These are phyloP conservation scores for Coniophora puteana DNA, from an alignment of 1,284 basidiomycete species.

Conservation along the genomic window DNA sequence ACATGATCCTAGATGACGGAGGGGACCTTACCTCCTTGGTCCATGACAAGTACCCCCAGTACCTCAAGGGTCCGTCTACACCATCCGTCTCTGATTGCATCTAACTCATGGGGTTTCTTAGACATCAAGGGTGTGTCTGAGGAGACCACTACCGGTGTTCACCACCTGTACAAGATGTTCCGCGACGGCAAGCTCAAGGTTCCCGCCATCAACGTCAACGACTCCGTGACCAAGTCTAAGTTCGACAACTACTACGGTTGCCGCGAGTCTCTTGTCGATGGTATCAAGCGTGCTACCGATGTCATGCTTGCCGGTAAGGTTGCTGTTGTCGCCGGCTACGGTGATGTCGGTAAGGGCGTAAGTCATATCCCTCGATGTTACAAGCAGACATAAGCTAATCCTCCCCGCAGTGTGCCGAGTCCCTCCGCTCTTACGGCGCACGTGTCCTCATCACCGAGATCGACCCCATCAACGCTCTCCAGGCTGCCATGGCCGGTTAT, in stretches of 20 bases:
- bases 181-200: conserved; percentile 95
- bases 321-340: conserved; percentile 97
- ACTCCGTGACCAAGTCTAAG: conserved; percentile 99
- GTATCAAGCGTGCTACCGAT: conserved; percentile 99
- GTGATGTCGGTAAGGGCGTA: conserved; percentile 99
- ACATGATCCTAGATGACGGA: conserved; percentile 99
- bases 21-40: conserved; percentile 96
- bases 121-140: conserved; percentile 94
- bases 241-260: conserved; percentile 97
- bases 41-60: conserved; percentile 95
- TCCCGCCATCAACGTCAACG: conserved; percentile 99
- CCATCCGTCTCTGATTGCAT: neutral
- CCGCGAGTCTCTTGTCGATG: conserved; percentile 99
- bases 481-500: conserved; percentile 99
- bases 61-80: conserved; percentile 57
- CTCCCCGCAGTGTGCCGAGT: conserved; percentile 95
- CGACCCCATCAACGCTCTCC: conserved; percentile 99
- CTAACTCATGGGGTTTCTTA: conserved; percentile 23
- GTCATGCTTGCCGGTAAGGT: conserved; percentile 99
- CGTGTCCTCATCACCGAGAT: conserved; percentile 98
- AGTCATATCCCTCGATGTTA: conserved; percentile 31
- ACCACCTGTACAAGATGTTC: conserved; percentile 98
- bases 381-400: conserved; percentile 1
- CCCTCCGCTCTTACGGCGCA: conserved; percentile 93
- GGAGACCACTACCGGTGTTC: conserved; percentile 99